Evolutionary conservation across 1,139 yeast species (phyloP).

Genomic region (Nematodospora anomalae): DNA sequence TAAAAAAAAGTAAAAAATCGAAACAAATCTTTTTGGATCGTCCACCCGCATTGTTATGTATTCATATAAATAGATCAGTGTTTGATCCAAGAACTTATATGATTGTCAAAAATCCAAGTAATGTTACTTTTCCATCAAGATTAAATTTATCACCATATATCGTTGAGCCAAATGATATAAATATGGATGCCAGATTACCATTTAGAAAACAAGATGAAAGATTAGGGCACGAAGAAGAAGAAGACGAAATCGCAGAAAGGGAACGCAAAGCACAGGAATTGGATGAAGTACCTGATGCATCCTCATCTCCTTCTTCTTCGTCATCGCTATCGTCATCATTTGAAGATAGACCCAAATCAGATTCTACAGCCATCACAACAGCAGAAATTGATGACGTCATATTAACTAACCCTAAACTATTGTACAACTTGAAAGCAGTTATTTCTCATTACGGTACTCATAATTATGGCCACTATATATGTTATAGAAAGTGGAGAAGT

Average conservation of each 20-base stretch:
- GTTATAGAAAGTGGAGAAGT: slow-evolving; percentile 76
- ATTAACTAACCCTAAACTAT: slow-evolving; percentile 34
- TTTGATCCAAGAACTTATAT: slow-evolving; percentile 84
- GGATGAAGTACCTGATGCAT: slow-evolving; percentile 5
- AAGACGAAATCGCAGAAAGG: no score
- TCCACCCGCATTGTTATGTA: slow-evolving; percentile 81
- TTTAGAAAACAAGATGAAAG: slow-evolving; percentile 60
- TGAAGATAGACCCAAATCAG: slow-evolving; percentile 12
- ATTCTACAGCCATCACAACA: slow-evolving; percentile 11
- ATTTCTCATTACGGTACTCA: slow-evolving; percentile 93
- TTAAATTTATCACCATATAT: slow-evolving; percentile 69
- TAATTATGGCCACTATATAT: slow-evolving; percentile 92
- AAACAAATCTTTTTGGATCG: slow-evolving; percentile 78
- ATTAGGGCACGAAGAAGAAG: background rate
- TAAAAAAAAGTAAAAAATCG: slow-evolving; percentile 73
- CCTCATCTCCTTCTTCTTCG: slow-evolving; percentile 1
- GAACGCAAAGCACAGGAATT: background rate
- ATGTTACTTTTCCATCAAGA: slow-evolving; percentile 70
- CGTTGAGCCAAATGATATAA: slow-evolving; percentile 67
- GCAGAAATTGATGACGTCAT: slow-evolving; percentile 11
- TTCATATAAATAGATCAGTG: slow-evolving; percentile 89
- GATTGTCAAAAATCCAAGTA: slow-evolving; percentile 80
- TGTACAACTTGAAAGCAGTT: slow-evolving; percentile 76
- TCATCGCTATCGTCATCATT: slow-evolving; percentile 7
- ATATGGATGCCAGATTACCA: slow-evolving; percentile 75